These are phyloP conservation scores for Linanthus parryae DNA, from an alignment of 148 eudicot species.

Conservation along the genomic window DNA sequence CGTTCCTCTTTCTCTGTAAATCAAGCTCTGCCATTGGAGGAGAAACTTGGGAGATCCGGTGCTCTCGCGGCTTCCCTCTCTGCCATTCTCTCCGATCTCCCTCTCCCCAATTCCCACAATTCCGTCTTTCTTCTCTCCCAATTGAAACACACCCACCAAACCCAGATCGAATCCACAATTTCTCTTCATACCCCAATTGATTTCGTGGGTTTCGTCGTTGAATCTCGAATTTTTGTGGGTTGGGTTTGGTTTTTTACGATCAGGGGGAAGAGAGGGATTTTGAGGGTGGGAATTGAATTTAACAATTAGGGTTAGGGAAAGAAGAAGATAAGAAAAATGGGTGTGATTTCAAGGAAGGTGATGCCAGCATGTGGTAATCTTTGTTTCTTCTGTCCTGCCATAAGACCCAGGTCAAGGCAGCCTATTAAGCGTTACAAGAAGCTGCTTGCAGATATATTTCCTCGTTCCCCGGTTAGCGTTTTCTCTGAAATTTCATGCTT, in stretches of 20 bases:
- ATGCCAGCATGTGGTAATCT: slow-evolving; percentile 64
- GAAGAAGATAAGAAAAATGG: too few species aligned
- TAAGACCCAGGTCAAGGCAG: slow-evolving; percentile 76
- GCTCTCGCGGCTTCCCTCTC: slow-evolving; percentile 9
- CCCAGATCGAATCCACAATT: not conserved
- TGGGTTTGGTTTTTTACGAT: not conserved
- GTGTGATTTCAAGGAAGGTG: slow-evolving; percentile 52
- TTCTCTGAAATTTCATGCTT: not conserved
- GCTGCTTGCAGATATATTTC: slow-evolving; percentile 65
- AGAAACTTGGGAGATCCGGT: slow-evolving; percentile 11
- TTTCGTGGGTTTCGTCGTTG: not conserved
- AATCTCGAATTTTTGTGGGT: not conserved
- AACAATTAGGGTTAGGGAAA: not conserved
- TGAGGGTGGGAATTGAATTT: not conserved
- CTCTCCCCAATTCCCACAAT: not conserved
- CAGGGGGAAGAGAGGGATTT: not conserved
- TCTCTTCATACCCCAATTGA: slow-evolving; percentile 1
- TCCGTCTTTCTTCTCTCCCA: not conserved
- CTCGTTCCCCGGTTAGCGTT: slow-evolving; percentile 52
- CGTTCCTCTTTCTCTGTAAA: slow-evolving; percentile 3
- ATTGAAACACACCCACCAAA: too few species aligned
- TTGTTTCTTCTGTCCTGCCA: slow-evolving; percentile 68
- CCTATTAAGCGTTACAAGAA: slow-evolving; percentile 87
- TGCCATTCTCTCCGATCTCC: not conserved
- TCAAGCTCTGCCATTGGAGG: slow-evolving; percentile 7